Percentiles rank a stretch among this genome's conserved stretches.
These are phyloP conservation scores for Moringa oleifera DNA, from an alignment of 345 rosid genomes.

Conservation along the genomic window DNA sequence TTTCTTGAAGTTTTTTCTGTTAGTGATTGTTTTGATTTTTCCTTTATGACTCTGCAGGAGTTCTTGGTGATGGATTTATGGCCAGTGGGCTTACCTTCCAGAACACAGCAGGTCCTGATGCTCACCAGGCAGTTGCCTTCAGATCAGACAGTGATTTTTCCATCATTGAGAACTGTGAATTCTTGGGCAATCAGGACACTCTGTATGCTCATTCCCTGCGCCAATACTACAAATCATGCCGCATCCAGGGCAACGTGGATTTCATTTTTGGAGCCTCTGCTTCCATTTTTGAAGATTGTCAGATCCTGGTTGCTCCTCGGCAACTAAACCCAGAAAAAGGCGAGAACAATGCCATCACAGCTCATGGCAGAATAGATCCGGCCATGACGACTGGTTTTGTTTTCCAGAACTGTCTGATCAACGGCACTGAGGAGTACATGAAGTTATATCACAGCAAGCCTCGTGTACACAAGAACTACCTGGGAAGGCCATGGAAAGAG, in stretches of 20 bases:
- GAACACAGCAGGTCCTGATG: slow-evolving; percentile 82
- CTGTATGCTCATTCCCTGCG: slow-evolving; percentile 81
- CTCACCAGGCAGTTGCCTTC: slow-evolving; percentile 93
- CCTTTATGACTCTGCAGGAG: slow-evolving; percentile 39
- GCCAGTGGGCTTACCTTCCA: slow-evolving; percentile 72
- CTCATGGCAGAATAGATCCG: slow-evolving; percentile 88
- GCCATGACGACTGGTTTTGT: slow-evolving; percentile 71
- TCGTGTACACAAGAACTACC: slow-evolving; percentile 50
- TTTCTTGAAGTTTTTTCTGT: no score
- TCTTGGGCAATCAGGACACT: slow-evolving; percentile 90
- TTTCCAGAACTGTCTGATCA: slow-evolving; percentile 63
- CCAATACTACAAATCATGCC: slow-evolving; percentile 77
- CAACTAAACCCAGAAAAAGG: slow-evolving; percentile 71
- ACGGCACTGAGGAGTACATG: slow-evolving; percentile 79
- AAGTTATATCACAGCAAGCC: slow-evolving; percentile 52
- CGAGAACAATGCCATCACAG: slow-evolving; percentile 67
- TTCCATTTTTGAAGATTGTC: slow-evolving; percentile 66
- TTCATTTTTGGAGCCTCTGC: slow-evolving; percentile 93
- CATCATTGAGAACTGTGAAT: slow-evolving; percentile 70
- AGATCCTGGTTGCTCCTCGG: slow-evolving; percentile 54
- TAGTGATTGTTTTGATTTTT: background rate
- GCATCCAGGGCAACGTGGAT: slow-evolving; percentile 84
- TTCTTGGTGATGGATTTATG: slow-evolving; percentile 94
- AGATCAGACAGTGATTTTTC: slow-evolving; percentile 82
- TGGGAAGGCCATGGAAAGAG: slow-evolving; percentile 98